Base-by-base conservation (phyloP, 495 filamentous ascomycete species). In the Neurospora cerealis region DNA sequence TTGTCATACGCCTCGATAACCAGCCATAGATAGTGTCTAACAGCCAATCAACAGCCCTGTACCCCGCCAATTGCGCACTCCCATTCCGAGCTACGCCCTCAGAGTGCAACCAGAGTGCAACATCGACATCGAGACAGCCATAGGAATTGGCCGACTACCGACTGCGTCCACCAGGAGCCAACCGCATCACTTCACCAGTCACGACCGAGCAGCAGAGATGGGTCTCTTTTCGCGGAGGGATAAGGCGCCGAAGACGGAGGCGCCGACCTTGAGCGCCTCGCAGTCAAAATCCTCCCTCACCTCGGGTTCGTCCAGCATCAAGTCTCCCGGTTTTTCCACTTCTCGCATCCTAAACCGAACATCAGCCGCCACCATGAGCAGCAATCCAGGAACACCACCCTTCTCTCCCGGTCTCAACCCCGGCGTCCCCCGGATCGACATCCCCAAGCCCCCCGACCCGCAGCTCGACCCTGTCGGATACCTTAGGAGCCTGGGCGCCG, bases 381-480 rank as follows among this genome's bases (percentile, higher is more conserved):
- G 77, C 21, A 83, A 79, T 37, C 78, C 81, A 13, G 83, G 79
- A 42, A 81, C 84, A 9, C 83, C 84, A 9, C 83, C 84, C 38
- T 79, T 85, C 60, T 83, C 83, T 24, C 84, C 83, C 19, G 78
- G 81, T 36, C 77, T 79, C 42, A 78, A 80, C 70, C 80, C 83
- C 24, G 78, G 72, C 39, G 74, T 86, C 40, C 83, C 83, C 73
- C 84, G 81, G 77, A 84, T 97, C 74, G 87, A 93, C 70, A 88
- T 98, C 34, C 93, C 96, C 70, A 91, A 88, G 80, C 89, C 93
- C 5, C 95, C 96, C 48, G 96, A 98, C 84, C 95, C 96, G 77
- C 88, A 89, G 70, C 85, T 96, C 75, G 95, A 99, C 80, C 96
- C 96, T 19, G 95, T 93, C 17, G 94, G 90, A 71, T 99, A 98